Base-by-base conservation (phyloP, 2,329 filamentous ascomycete species). In the Chaetoscypha palmicola region DNA sequence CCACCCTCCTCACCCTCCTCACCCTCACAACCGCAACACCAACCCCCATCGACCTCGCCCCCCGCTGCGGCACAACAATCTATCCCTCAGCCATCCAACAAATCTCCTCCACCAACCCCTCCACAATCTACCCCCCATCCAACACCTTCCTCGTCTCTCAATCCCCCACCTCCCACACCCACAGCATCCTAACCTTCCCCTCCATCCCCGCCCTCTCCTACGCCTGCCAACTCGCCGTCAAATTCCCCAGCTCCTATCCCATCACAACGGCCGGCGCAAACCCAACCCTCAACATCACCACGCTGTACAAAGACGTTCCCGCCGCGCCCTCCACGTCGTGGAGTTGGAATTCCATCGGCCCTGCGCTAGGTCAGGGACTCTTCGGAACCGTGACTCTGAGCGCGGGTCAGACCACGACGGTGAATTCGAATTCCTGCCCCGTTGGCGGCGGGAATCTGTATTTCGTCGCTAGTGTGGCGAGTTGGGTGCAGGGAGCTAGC, bases 311-410 rank as follows among this genome's bases (percentile, higher is more conserved):
- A 3, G 42, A 33, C 7, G 3, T 22, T 5, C 36, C 46, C 2
- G 20, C 26, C 11, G 17, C 16, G 11, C 47, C 50, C 31, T 5
- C n/a, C 4, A 47, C 41, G 21, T 26, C 41, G 11, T 45, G 36
- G 20, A 31, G 22, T 12, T 51, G 52, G 50, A 38, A 42, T 11
- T 45, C 37, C 3, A 41, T 52, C 30, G 47, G 36, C 22, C 32
- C 44, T n/a, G 22, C 47, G 1, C 10, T 42, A 20, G 45, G 48
- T 3, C 36, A 45, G 16, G 78, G 78, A 7, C 73, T 82, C 5
- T 54, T 54, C 28, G 53, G 50, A 4, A 51, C 49, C 2, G 39
- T 49, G 0, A 50, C 19, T 10, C 23, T 50, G 10, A 26, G 17
- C 9, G 16, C 41, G 3, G 49, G 49, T 22, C 26, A 38, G 22